Conservation (phyloP, 306 rosid species). For the Begonia masoniana region DNA sequence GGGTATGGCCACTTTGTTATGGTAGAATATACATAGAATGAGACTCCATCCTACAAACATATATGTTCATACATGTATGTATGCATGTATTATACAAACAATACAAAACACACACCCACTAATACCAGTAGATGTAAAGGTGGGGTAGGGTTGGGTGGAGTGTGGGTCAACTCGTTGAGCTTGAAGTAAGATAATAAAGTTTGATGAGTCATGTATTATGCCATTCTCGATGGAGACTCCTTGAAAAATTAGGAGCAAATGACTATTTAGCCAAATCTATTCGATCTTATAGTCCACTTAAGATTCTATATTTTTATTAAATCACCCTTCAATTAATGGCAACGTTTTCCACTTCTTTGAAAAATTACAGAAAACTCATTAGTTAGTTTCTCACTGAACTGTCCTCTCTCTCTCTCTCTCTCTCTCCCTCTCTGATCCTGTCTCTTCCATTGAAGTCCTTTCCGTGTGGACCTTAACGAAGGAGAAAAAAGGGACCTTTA, state of each 20-base stretch:
- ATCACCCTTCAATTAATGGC: background rate
- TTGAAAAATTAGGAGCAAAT: no score
- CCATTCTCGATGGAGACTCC: no score
- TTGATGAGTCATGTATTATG: background rate
- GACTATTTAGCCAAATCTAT: background rate
- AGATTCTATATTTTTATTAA: background rate
- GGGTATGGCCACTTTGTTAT: no score
- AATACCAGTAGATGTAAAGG: background rate
- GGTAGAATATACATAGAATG: no score
- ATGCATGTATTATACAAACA: no score
- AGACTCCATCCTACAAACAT: no score
- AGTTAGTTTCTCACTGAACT: background rate
- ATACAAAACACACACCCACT: no score
- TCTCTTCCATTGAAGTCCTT: background rate
- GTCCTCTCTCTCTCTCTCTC: background rate
- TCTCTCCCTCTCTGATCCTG: background rate
- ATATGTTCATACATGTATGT: no score
- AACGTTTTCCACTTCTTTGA: constrained; percentile 4
- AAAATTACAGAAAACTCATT: background rate
- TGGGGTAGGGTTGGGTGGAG: constrained; percentile 1
- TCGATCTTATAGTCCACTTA: background rate
- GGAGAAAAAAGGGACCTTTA: background rate
- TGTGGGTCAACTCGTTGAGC: background rate
- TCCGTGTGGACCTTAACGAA: background rate
- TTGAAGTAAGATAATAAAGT: background rate